phyloP scores from a whole-genome alignment of 2,329 filamentous ascomycete genomes.

The Fusarium graminum region DNA sequence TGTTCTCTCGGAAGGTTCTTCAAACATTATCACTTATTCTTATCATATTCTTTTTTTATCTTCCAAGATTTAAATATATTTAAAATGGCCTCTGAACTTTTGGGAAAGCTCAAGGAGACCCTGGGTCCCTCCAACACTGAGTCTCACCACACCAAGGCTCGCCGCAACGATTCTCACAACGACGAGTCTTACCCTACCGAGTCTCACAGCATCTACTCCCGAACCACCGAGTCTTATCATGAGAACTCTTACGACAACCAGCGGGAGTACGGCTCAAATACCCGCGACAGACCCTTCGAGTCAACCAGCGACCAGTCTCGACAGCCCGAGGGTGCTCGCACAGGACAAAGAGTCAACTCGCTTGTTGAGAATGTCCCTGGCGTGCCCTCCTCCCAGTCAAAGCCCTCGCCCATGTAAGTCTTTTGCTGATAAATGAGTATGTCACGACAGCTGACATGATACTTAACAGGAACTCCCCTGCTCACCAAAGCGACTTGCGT shows the following conservation, averaged over 20 bases:
- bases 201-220: neutral
- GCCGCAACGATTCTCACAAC: neutral
- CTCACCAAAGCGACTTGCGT: slow-evolving; percentile 7
- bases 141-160: neutral
- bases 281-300: neutral
- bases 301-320: slow-evolving; percentile 7
- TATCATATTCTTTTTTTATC: neutral
- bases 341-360: slow-evolving; percentile 28
- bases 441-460: neutral
- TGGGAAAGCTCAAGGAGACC: slow-evolving; percentile 44
- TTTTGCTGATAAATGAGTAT: fast-evolving
- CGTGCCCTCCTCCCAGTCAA: slow-evolving; percentile 10
- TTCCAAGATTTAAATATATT: neutral
- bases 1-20: neutral
- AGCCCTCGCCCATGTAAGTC: slow-evolving; percentile 16
- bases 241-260: slow-evolving; percentile 16
- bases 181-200: slow-evolving; percentile 6
- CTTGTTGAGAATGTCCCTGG: slow-evolving; percentile 33
- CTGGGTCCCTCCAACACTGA: slow-evolving; percentile 19
- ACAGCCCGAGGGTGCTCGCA: slow-evolving; percentile 25
- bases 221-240: no score
- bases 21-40: neutral
- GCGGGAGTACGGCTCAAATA: neutral
- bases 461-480: neutral
- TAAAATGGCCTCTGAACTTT: slow-evolving; percentile 38